Percentiles rank a stretch among this genome's conserved stretches.
phyloP scores from a whole-genome alignment of 2,329 filamentous ascomycete genomes.

The Aspergillus japonicus region DNA sequence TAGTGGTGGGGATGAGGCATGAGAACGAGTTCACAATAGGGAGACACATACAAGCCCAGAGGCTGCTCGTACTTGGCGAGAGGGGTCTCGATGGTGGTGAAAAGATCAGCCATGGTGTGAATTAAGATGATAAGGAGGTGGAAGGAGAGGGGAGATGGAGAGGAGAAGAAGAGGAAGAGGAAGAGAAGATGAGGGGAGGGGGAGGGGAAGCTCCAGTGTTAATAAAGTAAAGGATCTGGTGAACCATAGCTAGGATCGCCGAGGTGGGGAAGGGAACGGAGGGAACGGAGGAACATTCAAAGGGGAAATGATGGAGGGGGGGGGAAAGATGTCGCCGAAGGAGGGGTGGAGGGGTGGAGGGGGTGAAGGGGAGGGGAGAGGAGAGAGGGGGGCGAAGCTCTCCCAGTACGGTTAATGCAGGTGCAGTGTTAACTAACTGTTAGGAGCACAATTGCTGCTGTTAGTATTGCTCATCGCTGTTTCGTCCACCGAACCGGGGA shows the following conservation, averaged over 20 bases:
- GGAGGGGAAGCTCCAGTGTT: background rate
- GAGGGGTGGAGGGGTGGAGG: background rate
- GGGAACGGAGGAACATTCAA: background rate
- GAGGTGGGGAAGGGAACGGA: background rate
- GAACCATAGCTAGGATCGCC: background rate
- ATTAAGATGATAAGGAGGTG: background rate
- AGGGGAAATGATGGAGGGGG: background rate
- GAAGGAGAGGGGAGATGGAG: background rate
- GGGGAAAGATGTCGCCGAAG: constrained; percentile 8
- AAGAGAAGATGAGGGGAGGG: background rate
- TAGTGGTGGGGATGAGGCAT: background rate
- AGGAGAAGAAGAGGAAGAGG: background rate
- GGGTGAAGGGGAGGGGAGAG: too few relatives aligned
- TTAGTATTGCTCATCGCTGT: background rate
- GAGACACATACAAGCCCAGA: constrained; percentile 35
- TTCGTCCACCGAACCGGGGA: background rate
- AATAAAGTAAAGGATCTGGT: constrained; percentile 1
- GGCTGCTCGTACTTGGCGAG: constrained; percentile 40
- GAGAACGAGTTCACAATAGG: background rate
- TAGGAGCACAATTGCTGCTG: too few relatives aligned
- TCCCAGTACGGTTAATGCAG: too few relatives aligned
- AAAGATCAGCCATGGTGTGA: constrained; percentile 27
- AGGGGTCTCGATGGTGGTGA: constrained; percentile 37
- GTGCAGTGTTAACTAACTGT: too few relatives aligned
- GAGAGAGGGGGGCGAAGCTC: too few relatives aligned